Base-by-base conservation (phyloP, 2,329 filamentous ascomycete genomes). In the Cladophialophora exuberans region DNA sequence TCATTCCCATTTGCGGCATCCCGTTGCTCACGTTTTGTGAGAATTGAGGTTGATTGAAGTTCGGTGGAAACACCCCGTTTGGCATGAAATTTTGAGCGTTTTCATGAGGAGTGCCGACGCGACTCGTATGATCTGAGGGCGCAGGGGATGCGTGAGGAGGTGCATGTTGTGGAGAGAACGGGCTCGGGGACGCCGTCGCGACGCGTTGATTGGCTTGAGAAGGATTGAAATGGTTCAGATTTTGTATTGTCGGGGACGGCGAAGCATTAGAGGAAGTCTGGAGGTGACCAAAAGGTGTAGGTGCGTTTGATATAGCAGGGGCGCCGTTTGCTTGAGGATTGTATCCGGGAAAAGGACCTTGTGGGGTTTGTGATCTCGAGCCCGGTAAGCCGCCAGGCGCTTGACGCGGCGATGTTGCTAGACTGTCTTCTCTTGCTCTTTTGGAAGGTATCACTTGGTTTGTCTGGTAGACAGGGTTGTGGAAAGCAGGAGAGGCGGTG, bases 361-460 rank as follows among this genome's bases (percentile, higher is more conserved):
- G 89, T 66, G 93, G 93, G 25, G 93, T 97, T 70, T 96, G 92
- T 65, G 93, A 93, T 73, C 93, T 89, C 73, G 93, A 95, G 20
- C 84, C 85, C 44, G 89, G 88, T 25, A 90, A 74, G 74, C 88
- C 88, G 62, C 83, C 84, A 4, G 87, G 83, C 52, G 87, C 85
- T 68, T 87, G 88, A 67, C 86, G 83, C 49, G 93, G 91, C 26
- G 91, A 95, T 70, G 88, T 86, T 63, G 86, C 87, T 67, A 94
- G 81, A 68, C 86, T 92, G 72, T 97, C 92, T 73, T 96, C 90
- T 69, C 84, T 79, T 48, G 89, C 83, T 67, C 94, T 85, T 76
- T 97, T 99, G 18, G 92, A 93, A 55, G 93, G 93, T 64, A 96
- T 86, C 67, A 96, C 85, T 43, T 88, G 81, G 74, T 89, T 93